phyloP scores from a whole-genome alignment of 768 basidiomycete genomes.

The Lentinus tigrinus region DNA sequence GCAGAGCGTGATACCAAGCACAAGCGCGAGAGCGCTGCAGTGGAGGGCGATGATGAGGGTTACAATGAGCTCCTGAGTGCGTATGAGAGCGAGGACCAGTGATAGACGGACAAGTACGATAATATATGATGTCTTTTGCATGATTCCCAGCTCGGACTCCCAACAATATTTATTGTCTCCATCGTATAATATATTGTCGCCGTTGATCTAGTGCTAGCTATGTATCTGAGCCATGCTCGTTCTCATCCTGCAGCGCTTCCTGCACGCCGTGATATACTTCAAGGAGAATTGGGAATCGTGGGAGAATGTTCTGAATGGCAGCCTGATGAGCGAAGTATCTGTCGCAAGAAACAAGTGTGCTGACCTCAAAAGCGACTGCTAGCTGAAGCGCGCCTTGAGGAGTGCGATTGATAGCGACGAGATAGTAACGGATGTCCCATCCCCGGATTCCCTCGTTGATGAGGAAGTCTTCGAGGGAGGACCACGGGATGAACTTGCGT shows the following conservation, averaged over 20 bases:
- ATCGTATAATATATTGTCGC: slow-evolving; percentile 4
- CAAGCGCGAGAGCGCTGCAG: slow-evolving; percentile 61
- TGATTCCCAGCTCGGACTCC: background rate
- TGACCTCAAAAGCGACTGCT: slow-evolving; percentile 62
- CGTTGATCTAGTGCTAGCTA: slow-evolving; percentile 6
- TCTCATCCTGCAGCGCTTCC: slow-evolving; percentile 34
- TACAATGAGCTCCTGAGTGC: slow-evolving; percentile 79
- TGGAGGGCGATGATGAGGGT: slow-evolving; percentile 75
- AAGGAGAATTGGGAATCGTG: slow-evolving; percentile 58
- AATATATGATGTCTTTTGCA: background rate
- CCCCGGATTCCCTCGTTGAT: slow-evolving; percentile 73
- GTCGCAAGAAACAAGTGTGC: slow-evolving; percentile 12
- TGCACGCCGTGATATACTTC: slow-evolving; percentile 64
- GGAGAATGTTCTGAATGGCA: slow-evolving; percentile 56
- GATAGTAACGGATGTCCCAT: slow-evolving; percentile 73
- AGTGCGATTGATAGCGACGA: slow-evolving; percentile 46
- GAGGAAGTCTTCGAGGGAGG: slow-evolving; percentile 55
- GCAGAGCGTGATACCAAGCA: slow-evolving; percentile 36
- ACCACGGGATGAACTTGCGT: slow-evolving; percentile 60
- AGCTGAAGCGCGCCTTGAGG: slow-evolving; percentile 33
- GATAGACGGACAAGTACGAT: slow-evolving; percentile 6
- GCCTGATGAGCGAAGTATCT: background rate
- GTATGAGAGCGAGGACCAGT: slow-evolving; percentile 72
- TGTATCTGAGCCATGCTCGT: background rate
- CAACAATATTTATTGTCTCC: slow-evolving; percentile 11